Base-by-base conservation (phyloP, 2,329 filamentous ascomycete species). In the Aspergillus amoenus region DNA sequence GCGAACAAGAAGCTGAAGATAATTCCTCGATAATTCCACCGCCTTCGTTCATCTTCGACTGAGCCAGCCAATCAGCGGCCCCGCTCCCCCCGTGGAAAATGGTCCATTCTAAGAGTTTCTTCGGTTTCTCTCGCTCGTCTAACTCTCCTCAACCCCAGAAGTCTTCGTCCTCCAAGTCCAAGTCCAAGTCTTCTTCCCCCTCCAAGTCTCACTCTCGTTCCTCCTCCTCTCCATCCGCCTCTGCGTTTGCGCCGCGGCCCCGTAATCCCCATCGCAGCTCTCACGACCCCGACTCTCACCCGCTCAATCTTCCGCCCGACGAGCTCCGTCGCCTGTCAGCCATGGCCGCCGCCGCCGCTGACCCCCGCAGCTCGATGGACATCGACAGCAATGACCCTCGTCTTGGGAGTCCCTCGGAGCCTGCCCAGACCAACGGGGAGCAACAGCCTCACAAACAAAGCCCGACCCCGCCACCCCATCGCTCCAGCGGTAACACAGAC, bases 291-390 rank as follows among this genome's bases (percentile, higher is more conserved):
- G 84, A 93, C 72, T 88, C 86, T 3, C 93, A 97, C 74, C 93
- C 93, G 40, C 83, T 97, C 52, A 97, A 97, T 70, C 85, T 96
- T 21, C 91, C 89, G 2, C 92, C 92, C 46, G 92, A 96, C 79
- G 88, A 96, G 82, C 84, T 91, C 69, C 89, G 90, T 74, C 86
- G 90, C 65, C 81, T 91, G 61, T 88, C 87, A 62, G 81, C 78
- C 69, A 82, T 81, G 77, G 77, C 79, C 55, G 77, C 80, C 61
- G 72, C 74, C 47, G 68, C 71, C 60, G 74, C 79, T 58, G 58
- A 60, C 43, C 47, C 52, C 60, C 79, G 84, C 62, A 84, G 80
- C 68, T 86, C 88, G 58, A 92, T 93, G 88, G 90, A 94, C 65
- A 79, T 91, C 65, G 90, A 94, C 75, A 59, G 59, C 43, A 81